Conservation (phyloP, 2,329 filamentous ascomycete genomes). For the Purpureocillium lavendulum region DNA sequence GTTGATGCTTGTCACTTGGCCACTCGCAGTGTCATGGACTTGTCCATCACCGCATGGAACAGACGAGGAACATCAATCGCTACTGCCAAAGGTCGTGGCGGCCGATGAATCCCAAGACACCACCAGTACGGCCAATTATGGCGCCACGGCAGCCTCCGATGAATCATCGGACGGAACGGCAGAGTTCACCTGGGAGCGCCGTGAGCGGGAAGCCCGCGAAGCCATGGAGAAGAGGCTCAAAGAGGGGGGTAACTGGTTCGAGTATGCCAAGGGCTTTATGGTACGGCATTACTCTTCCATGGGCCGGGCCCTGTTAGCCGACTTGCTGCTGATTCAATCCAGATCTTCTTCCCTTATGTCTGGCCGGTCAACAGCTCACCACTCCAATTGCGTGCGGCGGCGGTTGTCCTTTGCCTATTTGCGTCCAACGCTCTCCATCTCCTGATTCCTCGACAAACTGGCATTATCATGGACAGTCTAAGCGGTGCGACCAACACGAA, state of each 20-base stretch:
- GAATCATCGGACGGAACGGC: constrained; percentile 27
- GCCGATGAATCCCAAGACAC: constrained; percentile 8
- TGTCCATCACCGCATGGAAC: constrained; percentile 13
- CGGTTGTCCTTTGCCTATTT: constrained; percentile 62
- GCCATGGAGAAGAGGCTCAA: constrained; percentile 61
- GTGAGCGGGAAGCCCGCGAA: constrained; percentile 44
- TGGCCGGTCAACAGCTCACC: constrained; percentile 61
- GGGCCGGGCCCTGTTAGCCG: neutral
- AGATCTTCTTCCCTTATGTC: constrained; percentile 71
- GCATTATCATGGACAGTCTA: constrained; percentile 67
- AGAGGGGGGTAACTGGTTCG: constrained; percentile 68
- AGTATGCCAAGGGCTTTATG: constrained; percentile 66
- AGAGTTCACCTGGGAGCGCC: constrained; percentile 47
- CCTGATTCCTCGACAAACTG: constrained; percentile 72
- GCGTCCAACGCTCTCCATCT: constrained; percentile 65
- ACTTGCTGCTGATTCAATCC: constrained; percentile 1
- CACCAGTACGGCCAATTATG: constrained; percentile 26
- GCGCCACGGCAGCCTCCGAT: constrained; percentile 30
- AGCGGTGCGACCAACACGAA: constrained; percentile 37
- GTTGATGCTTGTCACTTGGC: constrained; percentile 21
- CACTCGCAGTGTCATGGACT: constrained; percentile 17
- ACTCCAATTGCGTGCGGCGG: constrained; percentile 59
- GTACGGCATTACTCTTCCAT: constrained; percentile 23
- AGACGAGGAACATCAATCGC: constrained; percentile 51
- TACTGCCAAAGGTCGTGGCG: constrained; percentile 32